Conservation (phyloP, 768 basidiomycete genomes). For the Calvatia gigantea region DNA sequence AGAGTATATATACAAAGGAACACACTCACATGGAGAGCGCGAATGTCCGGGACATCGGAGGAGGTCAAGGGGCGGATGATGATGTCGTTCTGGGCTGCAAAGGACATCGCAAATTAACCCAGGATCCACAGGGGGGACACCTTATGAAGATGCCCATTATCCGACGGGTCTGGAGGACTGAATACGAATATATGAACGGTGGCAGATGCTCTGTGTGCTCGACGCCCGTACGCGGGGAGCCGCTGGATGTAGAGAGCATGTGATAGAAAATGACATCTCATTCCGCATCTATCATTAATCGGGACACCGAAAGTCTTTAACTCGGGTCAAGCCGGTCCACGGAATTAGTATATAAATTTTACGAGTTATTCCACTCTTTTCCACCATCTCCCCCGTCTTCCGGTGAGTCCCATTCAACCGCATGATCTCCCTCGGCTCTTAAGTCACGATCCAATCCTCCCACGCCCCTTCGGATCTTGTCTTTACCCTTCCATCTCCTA, state of each 20-base stretch:
- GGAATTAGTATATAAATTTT: not conserved
- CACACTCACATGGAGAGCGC: constrained; percentile 42
- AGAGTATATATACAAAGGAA: constrained; percentile 10
- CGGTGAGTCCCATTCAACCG: not conserved
- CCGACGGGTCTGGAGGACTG: not conserved
- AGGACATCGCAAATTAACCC: constrained; percentile 11
- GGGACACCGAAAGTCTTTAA: constrained; percentile 11
- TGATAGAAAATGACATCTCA: constrained; percentile 3
- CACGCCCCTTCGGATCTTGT: constrained; percentile 20
- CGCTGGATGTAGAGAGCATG: constrained; percentile 8
- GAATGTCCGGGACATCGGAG: constrained; percentile 30
- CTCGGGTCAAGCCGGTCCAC: constrained; percentile 14
- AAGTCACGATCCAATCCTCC: constrained; percentile 7
- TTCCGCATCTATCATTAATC: not conserved
- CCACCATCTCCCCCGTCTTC: not conserved
- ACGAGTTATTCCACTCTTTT: not conserved
- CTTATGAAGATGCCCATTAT: not conserved
- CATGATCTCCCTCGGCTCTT: constrained; percentile 2
- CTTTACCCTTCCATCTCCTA: constrained; percentile 17
- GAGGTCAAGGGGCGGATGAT: constrained; percentile 31
- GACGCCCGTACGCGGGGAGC: constrained; percentile 9
- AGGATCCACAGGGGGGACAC: not conserved
- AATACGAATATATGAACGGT: not conserved
- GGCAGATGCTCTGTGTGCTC: not conserved
- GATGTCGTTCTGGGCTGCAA: constrained; percentile 19